Evolutionary conservation across 257 asterid genomes (phyloP), one percentile per base, ranked within the genome.

Genomic region (Leptodermis oblonga): DNA sequence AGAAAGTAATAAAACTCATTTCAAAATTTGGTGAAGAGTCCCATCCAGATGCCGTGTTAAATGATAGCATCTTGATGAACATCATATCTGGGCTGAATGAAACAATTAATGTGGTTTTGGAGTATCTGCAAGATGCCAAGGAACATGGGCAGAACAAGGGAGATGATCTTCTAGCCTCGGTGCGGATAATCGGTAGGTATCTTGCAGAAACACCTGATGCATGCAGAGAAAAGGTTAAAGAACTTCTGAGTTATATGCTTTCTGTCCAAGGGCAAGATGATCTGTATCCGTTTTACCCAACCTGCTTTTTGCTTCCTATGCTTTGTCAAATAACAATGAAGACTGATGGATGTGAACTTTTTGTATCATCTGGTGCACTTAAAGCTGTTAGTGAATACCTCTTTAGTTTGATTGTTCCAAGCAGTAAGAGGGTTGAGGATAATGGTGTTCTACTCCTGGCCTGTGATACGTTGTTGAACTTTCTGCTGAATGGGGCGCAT

Each of bases 121-220:
- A 90, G 78, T 90, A 88, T 83, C 74, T 93, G 76, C 86, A 80
- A 76, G 99, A 93, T 79, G 94, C 95, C 46, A 93, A 88, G 95
- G 95, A 88, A 58, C 98, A 92, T 68, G 90, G 87, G 46, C 82
- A 80, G 73, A 88, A 80, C 77, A 90, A 84, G 80, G 98, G 98
- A 74, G 87, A 88, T 75, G 97, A 92, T 82, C 93, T 92, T 70
- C 81, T 92, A 74, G 98, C 97, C 33, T 89, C 95, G 22, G 95
- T 92, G 62, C 83, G 98, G 76, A 58, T 92, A 52, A 82, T 88
- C 69, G 98, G 96, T 77, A 90, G 97, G 76, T 93, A 89, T 86
- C 97, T 93, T 64, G 96, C 99, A 69, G 96, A 90, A 80, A 84
- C 91, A 20, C 97, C 99, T 53, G 34, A 67, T 70, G 96, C 96